These are phyloP conservation scores for Golubevia pallescens DNA, from an alignment of 1,284 basidiomycete species.

Conservation along the genomic window DNA sequence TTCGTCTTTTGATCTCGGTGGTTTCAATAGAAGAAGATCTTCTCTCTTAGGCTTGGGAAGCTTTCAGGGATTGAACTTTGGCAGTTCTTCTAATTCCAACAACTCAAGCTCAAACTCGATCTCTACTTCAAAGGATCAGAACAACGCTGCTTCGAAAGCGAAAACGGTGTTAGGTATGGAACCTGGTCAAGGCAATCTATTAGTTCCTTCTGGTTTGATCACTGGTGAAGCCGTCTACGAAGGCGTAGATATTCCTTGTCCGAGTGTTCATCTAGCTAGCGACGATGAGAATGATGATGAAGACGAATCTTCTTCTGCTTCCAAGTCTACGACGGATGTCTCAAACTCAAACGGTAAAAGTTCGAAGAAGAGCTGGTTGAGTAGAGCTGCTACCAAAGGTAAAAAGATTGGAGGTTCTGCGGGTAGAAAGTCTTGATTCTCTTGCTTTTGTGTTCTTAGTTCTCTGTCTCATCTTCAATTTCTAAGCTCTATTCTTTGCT, in stretches of 20 bases:
- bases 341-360: background rate
- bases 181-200: conserved; percentile 9
- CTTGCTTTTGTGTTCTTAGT: too few relatives aligned
- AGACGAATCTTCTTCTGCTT: background rate
- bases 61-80: background rate
- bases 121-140: background rate
- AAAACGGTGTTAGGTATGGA: conserved; percentile 8
- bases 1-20: background rate
- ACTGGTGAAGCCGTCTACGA: conserved; percentile 36
- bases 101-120: too few relatives aligned
- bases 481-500: too few relatives aligned
- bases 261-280: conserved; percentile 29
- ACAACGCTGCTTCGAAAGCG: background rate
- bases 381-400: background rate
- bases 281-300: conserved; percentile 31
- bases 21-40: background rate
- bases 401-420: background rate
- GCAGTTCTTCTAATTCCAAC: background rate
- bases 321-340: background rate
- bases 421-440: too few relatives aligned
- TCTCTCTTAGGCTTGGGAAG: background rate
- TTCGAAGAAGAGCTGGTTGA: background rate
- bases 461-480: too few relatives aligned
- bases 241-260: conserved; percentile 41
- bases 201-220: conserved; percentile 14